Percentiles rank a stretch among this genome's conserved stretches.
Conservation (phyloP, 2,329 filamentous ascomycete genomes). For the Knufia petricola region DNA sequence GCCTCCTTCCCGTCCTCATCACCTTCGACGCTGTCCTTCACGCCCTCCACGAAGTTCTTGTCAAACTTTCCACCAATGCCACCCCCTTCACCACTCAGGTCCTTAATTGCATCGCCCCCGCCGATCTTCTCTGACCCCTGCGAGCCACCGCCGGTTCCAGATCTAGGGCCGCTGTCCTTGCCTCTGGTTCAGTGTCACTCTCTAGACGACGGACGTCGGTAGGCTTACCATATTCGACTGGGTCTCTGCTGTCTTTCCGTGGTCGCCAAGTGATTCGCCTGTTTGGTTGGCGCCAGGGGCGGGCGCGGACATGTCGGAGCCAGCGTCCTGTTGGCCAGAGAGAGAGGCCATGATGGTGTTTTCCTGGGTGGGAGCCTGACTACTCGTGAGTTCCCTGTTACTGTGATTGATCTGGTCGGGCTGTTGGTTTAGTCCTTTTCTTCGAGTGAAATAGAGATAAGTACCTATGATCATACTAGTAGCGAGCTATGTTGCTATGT, state of each 20-base stretch:
- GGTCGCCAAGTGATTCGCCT: not conserved
- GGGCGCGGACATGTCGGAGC: not conserved
- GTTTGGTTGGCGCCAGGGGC: not conserved
- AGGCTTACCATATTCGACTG: not conserved
- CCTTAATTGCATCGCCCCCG: not conserved
- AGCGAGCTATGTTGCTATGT: too few relatives aligned
- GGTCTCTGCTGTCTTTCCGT: not conserved
- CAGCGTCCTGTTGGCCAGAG: not conserved
- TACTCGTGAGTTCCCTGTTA: too few relatives aligned
- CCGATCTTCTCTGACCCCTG: not conserved
- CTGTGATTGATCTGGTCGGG: too few relatives aligned
- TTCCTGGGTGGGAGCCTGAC: too few relatives aligned
- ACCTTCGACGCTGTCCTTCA: not conserved
- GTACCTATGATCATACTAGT: too few relatives aligned
- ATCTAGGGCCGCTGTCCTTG: not conserved
- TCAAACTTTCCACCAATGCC: constrained; percentile 19
- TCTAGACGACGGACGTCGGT: not conserved
- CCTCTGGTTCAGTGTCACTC: not conserved
- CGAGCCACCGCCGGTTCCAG: not conserved
- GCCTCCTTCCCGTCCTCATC: too few relatives aligned
- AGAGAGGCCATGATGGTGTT: not conserved
- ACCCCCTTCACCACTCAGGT: constrained; percentile 15
- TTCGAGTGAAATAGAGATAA: too few relatives aligned
- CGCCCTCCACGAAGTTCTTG: not conserved
- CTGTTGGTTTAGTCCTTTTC: too few relatives aligned